These are phyloP conservation scores for Aeschynomene evenia DNA, from an alignment of 306 rosid genomes.

Conservation along the genomic window DNA sequence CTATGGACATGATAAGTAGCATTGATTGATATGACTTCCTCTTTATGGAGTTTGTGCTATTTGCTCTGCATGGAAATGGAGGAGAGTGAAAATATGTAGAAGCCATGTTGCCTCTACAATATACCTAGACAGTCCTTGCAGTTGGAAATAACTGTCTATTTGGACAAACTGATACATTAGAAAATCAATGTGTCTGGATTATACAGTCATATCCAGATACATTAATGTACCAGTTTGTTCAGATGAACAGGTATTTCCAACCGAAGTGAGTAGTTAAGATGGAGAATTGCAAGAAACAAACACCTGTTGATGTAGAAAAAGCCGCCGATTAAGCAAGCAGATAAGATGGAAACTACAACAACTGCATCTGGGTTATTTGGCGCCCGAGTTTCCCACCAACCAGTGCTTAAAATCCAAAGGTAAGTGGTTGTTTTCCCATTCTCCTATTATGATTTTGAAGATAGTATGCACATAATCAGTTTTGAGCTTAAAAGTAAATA, in stretches of 20 bases:
- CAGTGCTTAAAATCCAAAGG: constrained; percentile 91
- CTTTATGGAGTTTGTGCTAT: constrained; percentile 43
- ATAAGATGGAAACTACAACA: constrained; percentile 51
- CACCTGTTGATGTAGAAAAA: constrained; percentile 81
- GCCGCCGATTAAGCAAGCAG: constrained; percentile 61
- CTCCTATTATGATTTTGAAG: constrained; percentile 54
- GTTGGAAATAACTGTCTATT: no score
- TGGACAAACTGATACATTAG: no score
- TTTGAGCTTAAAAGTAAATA: background rate
- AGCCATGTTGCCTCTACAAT: background rate
- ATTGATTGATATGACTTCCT: constrained; percentile 54
- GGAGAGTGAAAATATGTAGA: constrained; percentile 10
- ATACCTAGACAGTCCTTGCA: constrained; percentile 9
- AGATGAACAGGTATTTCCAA: no score
- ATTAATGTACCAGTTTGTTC: no score
- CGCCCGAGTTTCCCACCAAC: constrained; percentile 87
- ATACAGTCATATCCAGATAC: no score
- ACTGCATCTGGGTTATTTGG: constrained; percentile 85
- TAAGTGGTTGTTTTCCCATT: constrained; percentile 75
- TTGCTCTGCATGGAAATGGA: constrained; percentile 51
- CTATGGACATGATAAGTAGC: constrained; percentile 52
- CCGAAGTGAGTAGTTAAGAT: background rate
- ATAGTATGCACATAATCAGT: constrained; percentile 11
- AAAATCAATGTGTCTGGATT: no score
- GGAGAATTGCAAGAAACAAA: background rate